Base-by-base conservation (phyloP, 31 red algal genomes). In the Porphyra umbilicalis region DNA sequence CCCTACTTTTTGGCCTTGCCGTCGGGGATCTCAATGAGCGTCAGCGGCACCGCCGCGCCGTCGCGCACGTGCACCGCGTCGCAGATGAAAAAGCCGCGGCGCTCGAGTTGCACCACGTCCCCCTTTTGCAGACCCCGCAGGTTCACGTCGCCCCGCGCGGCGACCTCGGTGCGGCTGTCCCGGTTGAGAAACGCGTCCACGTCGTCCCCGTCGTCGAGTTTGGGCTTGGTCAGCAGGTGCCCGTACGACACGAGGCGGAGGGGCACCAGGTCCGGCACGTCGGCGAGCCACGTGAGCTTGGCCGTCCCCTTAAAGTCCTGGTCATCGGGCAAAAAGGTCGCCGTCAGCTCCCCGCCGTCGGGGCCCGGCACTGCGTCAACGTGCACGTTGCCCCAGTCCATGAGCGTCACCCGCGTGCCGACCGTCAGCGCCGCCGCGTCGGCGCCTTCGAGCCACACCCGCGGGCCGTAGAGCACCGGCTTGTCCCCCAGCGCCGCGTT, bases 311-410 rank as follows among this genome's bases (percentile, higher is more conserved):
- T 99, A 88, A 99, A 99, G 77, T 99, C 92, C 79, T 90, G 79
- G 75, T 99, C 89, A 33, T 99, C 89, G 25, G 98, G 92, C 77
- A 97, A 78, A 71, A 91, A 99, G 7, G 77, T 88, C 10, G 80
- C 90, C 71, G 81, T 34, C 25, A 99, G 76, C 0, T 74, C 16
- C 74, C 90, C 77, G 4, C 85, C 96, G 40, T 94, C 82, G 1
- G 75, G 82, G 35, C 33, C 35, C 35, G 83, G 83, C 34, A 92
- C 90, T 77, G 87, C 71, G 30, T 57, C 39, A 15, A 82, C 35
- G 32, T 81, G 35, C 86, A 94, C 92, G 78, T 99, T 99, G 34
- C 98, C 98, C 91, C 91, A 94, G 81, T 99, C 98, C 98, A 99
- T 99, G 80, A 99, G 94, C 14, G 98, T 99, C 3, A 97, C 98